Conservation (phyloP, 345 rosid genomes). For the Cochlearia excelsa region DNA sequence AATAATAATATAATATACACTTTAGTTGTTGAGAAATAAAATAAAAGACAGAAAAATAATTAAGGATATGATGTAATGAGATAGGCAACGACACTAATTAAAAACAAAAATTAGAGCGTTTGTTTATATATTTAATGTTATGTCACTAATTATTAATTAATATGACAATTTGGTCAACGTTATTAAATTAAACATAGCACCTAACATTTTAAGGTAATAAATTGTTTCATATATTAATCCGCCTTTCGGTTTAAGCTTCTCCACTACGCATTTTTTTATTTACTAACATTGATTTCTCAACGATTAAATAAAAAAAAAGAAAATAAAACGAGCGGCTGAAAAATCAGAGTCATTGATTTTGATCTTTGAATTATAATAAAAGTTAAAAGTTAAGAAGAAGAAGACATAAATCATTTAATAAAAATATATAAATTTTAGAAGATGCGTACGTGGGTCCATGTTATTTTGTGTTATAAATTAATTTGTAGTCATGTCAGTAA, state of each 20-base stretch:
- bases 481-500: too few relatives aligned
- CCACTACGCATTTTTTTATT: conserved; percentile 12
- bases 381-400: too few relatives aligned
- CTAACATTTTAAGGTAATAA: conserved; percentile 36
- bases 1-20: conserved; percentile 10
- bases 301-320: background rate
- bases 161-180: conserved; percentile 24
- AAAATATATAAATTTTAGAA: too few relatives aligned
- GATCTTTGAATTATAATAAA: too few relatives aligned
- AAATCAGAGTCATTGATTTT: too few relatives aligned
- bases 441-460: too few relatives aligned
- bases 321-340: too few relatives aligned
- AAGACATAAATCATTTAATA: too few relatives aligned
- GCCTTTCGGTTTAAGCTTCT: conserved; percentile 21
- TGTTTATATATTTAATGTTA: conserved; percentile 5
- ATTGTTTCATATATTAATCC: conserved; percentile 9
- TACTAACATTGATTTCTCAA: conserved; percentile 2
- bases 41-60: background rate
- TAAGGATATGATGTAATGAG: conserved; percentile 9
- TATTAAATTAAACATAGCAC: conserved; percentile 32
- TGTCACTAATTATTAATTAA: conserved; percentile 21
- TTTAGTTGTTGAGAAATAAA: conserved; percentile 31
- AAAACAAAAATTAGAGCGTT: background rate
- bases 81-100: conserved; percentile 22
- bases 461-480: too few relatives aligned